Evolutionary conservation across 441 rosid species (phyloP).

Genomic region (Brassica balearica): DNA sequence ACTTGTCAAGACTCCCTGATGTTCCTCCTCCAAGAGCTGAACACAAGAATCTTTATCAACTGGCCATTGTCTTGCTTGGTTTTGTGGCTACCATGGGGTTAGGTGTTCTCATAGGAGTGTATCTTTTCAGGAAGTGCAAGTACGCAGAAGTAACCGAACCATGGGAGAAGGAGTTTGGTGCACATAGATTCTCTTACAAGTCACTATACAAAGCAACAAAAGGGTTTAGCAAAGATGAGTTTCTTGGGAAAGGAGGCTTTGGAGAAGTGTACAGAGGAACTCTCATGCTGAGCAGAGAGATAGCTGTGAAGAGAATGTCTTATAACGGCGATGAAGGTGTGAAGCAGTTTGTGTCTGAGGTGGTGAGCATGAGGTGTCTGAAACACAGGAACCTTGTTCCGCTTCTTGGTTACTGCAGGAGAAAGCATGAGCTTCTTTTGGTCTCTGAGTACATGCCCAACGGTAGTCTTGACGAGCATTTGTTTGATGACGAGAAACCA

Average conservation of each 20-base stretch:
- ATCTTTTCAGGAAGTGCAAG: constrained; percentile 9
- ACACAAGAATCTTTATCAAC: neutral
- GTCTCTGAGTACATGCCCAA: constrained; percentile 64
- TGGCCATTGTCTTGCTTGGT: neutral
- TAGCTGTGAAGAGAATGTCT: constrained; percentile 48
- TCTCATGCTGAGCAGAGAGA: constrained; percentile 40
- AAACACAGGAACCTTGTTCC: constrained; percentile 59
- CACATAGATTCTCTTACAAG: constrained; percentile 52
- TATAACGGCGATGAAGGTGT: constrained; percentile 51
- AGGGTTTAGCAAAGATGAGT: constrained; percentile 29
- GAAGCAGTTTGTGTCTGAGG: constrained; percentile 64
- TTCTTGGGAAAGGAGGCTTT: constrained; percentile 59
- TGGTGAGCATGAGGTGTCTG: constrained; percentile 54
- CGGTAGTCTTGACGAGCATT: constrained; percentile 55
- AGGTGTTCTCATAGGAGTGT: neutral
- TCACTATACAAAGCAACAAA: constrained; percentile 50
- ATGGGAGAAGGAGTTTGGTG: constrained; percentile 56
- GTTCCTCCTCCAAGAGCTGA: constrained; percentile 31
- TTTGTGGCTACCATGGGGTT: constrained; percentile 3
- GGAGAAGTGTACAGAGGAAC: constrained; percentile 58
- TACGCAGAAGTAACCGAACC: constrained; percentile 47
- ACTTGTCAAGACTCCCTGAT: constrained; percentile 40
- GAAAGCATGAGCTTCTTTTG: constrained; percentile 54
- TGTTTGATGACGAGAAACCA: constrained; percentile 30
- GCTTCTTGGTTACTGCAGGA: constrained; percentile 61